Evolutionary conservation across 805 yeast species (phyloP), one percentile per base, ranked within the genome.

Genomic region (Candida bentonensis): DNA sequence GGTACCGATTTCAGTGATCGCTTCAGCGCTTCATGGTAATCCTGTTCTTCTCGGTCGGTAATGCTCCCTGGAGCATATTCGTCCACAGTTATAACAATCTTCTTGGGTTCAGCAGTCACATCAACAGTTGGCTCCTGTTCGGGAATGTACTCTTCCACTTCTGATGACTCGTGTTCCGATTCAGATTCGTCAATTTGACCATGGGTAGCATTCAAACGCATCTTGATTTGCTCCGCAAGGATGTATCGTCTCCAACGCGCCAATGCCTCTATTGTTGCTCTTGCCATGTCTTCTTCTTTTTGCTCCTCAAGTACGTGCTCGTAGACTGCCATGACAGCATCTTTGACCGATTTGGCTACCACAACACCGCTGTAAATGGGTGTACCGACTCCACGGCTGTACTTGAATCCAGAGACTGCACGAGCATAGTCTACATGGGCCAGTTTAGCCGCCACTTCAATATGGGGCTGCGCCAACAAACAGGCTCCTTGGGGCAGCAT

Each of bases 391-490:
- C 47, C 42, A 3, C 47, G 43, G 5, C 49, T 72, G 61, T 83
- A 92, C 45, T 85, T 92, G 63, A 92, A 89, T 0, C 88, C 85
- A 2, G 80, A 79, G 2, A 87, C 88, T 0, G 96, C 97, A 41
- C 76, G 79, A 0, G 95, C 96, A 64, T 70, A 86, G 51, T 85
- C 95, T 4, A 89, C 69, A 0, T 73, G 76, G 9, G 88, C 53
- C 0, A 77, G 56, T 46, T 72, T 72, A 0, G 94, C 94, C 0
- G 97, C 96, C 41, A 68, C 68, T 30, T 73, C 76, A 0, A 82
- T 76, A 46, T 70, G 60, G 30, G 54, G 49, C 69, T 51, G 73
- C 61, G 3, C 70, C 3, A 87, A 63, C 44, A 84, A 72, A 9
- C 66, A 72, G 5, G 84, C 94, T 21, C 89, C 88, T 15, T 64